Evolutionary conservation across 164 flowering plant species (phyloP), one percentile per base, ranked within the genome.

Genomic region (Saururus chinensis): DNA sequence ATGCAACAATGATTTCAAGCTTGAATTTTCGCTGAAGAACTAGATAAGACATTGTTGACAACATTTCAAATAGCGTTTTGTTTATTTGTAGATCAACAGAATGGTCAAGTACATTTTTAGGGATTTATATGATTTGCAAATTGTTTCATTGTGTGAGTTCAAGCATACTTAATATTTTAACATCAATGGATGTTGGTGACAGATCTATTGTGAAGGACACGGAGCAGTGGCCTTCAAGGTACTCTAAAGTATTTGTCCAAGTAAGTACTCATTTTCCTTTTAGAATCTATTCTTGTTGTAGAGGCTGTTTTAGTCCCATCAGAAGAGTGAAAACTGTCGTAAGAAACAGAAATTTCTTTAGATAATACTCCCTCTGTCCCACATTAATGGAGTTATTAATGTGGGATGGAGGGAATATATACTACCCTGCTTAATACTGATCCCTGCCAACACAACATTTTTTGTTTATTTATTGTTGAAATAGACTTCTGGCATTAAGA

Each of bases 171-270:
- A 20, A 14, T 41, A 35, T 30, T 24, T 4, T 11, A 53, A 14
- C n/a, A 21, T 49, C 2, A 61, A 49, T 51, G 54, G 6, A 13
- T 19, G 51, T 73, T 49, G 61, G 37, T 30, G 63, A 19, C 80
- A 92, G 96, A 76, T 82, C 98, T 75, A 84, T 85, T 51, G 95
- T 93, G 51, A 88, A 78, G n/a, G 97, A 93, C 62, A 59, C 80
- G 55, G 98, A 93, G 63, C 97, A 89, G 68, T 93, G 98, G 98
- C 98, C 98, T 70, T 93, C 98, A 72, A 93, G 89, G 64, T 89
- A 82, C 72, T 89, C 97, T 66, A 93, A 88, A 81, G 68, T 89
- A n/a, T 88, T 86, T 68, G 68, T 93, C 62, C 82, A 89, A 74
- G 96, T 88, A 81, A 83, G 89, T n/a, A n/a, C n/a, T 6, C 37